A percentile compares a stretch with the other conserved stretches of the same genome.
phyloP scores from a whole-genome alignment of 2,329 filamentous ascomycete genomes.

The Neofusicoccum kwambonambiense region DNA sequence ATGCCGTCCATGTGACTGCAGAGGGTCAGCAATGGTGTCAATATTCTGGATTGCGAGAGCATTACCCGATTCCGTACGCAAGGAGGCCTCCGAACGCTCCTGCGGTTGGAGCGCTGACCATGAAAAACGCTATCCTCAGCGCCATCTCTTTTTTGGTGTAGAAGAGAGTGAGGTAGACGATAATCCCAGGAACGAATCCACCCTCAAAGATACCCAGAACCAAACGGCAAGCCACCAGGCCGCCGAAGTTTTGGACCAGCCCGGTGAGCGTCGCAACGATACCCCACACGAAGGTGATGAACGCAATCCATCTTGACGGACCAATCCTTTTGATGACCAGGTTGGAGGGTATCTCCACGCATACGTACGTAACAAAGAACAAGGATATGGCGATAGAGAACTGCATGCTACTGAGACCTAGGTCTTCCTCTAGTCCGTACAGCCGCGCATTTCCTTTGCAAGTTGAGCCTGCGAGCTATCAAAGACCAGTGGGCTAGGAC shows the following conservation, averaged over 20 bases:
- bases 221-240: conserved; percentile 66
- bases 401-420: conserved; percentile 61
- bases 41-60: too few species aligned
- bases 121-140: conserved; percentile 70
- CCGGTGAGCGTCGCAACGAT: conserved; percentile 69
- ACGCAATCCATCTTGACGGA: conserved; percentile 53
- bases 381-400: conserved; percentile 59
- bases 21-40: neutral
- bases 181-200: conserved; percentile 68
- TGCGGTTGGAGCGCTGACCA: conserved; percentile 67
- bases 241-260: conserved; percentile 63
- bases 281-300: conserved; percentile 61
- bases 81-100: conserved; percentile 71
- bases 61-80: conserved; percentile 55
- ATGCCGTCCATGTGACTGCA: conserved; percentile 72
- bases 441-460: conserved; percentile 56
- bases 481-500: neutral
- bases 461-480: neutral
- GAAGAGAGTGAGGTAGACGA: conserved; percentile 71
- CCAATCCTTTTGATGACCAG: conserved; percentile 47
- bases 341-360: conserved; percentile 47
- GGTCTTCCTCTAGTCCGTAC: conserved; percentile 62
- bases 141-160: conserved; percentile 73
- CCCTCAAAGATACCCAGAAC: conserved; percentile 69
- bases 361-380: conserved; percentile 47